Base-by-base conservation (phyloP, 2,329 filamentous ascomycete genomes). In the Epichloe uncinata region DNA sequence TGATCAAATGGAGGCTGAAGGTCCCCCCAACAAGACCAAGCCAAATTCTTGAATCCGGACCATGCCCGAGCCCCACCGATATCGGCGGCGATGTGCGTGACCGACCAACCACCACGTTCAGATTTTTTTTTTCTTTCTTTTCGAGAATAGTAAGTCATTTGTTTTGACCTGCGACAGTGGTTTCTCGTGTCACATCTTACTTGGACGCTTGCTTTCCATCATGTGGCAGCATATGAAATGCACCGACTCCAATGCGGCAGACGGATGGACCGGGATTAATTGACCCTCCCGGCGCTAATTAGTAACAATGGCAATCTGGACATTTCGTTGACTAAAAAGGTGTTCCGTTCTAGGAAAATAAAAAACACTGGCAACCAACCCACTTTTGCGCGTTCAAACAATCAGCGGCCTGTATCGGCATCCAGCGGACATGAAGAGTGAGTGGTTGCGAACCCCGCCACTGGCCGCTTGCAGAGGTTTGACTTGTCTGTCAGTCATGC, bases 381-480 rank as follows among this genome's bases (percentile, higher is more conserved):
- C 8, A 9, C 8, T 30, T 30, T 52, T 49, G 50, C 48, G 20
- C 43, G 46, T 48, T 37, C 20, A 41, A 36, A 49, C 38, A 36
- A 47, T 47, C 8, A n/a, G 9, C 53, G 53, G 53, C 53, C 42
- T 51, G 53, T 48, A 45, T 55, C 53, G 53, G 54, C 54, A 54
- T 50, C 47, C 43, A 38, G 26, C 50, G 50, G 54, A 45, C 41
- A 45, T 45, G 36, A 41, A 36, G 26, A 43, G 41, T 16, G 26
- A 30, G 26, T 45, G 34, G 48, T 49, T 49, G 15, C 41, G 33
- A 30, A 30, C 48, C 48, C 34, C 47, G 38, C 45, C 43, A 35
- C 45, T 43, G 38, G 18, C 34, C 34, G 16, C 33, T 43, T 30
- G 45, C 52, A 46, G 33, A 50, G 37, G 18, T 47, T 47, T 40